Evolutionary conservation across 371 early-diverging fungal genomes (phyloP).

Genomic region (Circinella umbellata): DNA sequence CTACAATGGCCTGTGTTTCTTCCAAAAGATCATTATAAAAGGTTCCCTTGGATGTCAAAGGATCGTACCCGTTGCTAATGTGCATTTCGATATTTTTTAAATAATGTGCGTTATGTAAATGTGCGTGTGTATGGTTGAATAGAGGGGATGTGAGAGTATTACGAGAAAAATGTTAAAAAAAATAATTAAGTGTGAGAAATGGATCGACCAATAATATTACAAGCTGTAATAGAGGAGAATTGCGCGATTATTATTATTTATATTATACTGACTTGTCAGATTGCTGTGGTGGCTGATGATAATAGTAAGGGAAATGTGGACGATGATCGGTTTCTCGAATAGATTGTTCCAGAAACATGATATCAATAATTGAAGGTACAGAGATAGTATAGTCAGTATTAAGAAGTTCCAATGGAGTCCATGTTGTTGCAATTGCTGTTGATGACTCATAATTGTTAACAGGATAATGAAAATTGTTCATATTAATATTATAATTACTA

Average conservation of each 20-base stretch:
- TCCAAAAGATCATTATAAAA: slow-evolving; percentile 54
- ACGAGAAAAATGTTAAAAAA: background rate
- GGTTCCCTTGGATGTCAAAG: slow-evolving; percentile 36
- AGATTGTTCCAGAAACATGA: slow-evolving; percentile 25
- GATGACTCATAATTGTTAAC: background rate
- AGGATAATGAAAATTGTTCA: background rate
- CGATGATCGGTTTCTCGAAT: slow-evolving; percentile 17
- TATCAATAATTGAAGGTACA: slow-evolving; percentile 27
- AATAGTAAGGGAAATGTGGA: background rate
- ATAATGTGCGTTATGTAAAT: no score
- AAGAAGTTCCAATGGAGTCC: slow-evolving; percentile 15
- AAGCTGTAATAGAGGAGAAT: background rate
- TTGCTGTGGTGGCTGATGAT: background rate
- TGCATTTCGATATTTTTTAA: background rate
- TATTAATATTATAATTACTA: no score
- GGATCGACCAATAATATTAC: no score
- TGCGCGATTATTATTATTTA: background rate
- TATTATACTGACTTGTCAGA: background rate
- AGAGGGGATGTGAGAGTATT: no score
- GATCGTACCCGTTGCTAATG: slow-evolving; percentile 3
- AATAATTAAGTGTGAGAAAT: background rate
- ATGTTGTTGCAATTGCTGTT: background rate
- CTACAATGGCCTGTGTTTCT: slow-evolving; percentile 42
- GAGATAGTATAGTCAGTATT: slow-evolving; percentile 29
- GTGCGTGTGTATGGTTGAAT: no score